Evolutionary conservation across 169 alveolate genomes (phyloP), one percentile per base, ranked within the genome.

Genomic region (Amoebophrya sp.): DNA sequence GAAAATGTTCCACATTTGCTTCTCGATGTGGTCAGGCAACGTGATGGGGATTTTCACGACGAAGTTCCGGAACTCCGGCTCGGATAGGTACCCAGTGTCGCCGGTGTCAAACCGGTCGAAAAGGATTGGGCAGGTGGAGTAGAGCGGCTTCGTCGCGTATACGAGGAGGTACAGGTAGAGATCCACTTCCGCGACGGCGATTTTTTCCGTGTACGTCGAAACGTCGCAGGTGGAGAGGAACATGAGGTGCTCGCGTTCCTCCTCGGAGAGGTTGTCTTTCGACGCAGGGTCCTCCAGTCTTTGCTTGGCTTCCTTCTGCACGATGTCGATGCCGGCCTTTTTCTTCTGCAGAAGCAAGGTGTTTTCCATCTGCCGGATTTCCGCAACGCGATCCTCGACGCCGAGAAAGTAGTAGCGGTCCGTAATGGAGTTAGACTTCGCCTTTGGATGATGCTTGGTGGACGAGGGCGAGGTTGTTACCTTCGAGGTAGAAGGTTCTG

Each of bases 141-240:
- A 66, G 32, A 66, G 35, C 83, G 83, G 83, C 83, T 66, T 66
- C 35, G 83, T 66, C 35, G 83, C 83, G 35, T 66, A 66, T 25
- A 66, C 83, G 39, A 66, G 83, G 7, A 66, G 35, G 83, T 66
- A 66, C 32, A 66, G 18, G 35, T 66, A 66, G 39, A 66, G 35
- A 25, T 66, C 83, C 83, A 66, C 83, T 25, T 66, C 83, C 10
- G 83, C 83, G 35, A 66, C 83, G 35, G 83, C 35, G 83, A 66
- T 66, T 66, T 18, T 66, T 25, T 66, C 83, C 38, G 29, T 0
- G 35, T 66, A 66, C 29, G 39, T 66, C 32, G 39, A 25, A n/a
- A 66, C 83, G 35, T 66, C 83, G 35, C 35, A 7, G 18, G 39
- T 25, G 35, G 32, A 2, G 29, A 66, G 0, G 35, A 12, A 7